Conservation (phyloP, 169 alveolate genomes). For the Sarcocystis neurona region DNA sequence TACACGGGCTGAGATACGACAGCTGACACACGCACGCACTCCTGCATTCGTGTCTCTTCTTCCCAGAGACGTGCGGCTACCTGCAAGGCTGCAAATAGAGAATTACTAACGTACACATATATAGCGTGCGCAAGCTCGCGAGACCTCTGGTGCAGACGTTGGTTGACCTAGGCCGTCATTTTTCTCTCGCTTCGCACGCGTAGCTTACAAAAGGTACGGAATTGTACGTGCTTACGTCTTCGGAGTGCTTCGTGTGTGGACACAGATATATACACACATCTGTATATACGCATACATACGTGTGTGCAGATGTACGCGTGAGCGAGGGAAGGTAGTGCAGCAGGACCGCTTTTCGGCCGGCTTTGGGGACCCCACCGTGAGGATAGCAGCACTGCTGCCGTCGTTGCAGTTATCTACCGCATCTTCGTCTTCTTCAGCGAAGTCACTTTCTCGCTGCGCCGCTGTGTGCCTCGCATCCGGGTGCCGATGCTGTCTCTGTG, state of each 20-base stretch:
- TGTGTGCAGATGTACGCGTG: not conserved
- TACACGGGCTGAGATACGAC: no score
- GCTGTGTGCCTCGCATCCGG: no score
- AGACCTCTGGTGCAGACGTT: not conserved
- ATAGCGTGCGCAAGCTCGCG: not conserved
- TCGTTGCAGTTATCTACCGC: not conserved
- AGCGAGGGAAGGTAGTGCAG: not conserved
- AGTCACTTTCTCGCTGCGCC: no score
- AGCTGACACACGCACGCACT: not conserved
- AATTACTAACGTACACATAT: not conserved
- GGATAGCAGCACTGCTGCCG: not conserved
- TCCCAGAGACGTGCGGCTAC: no score
- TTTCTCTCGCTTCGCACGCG: not conserved
- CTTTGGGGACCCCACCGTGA: not conserved
- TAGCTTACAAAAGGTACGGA: not conserved
- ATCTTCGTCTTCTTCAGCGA: not conserved
- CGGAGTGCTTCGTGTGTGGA: no score
- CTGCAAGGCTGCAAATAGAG: not conserved
- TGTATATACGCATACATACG: not conserved
- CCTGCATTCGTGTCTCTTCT: not conserved
- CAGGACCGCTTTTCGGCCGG: not conserved
- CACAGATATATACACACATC: not conserved
- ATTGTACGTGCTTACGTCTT: not conserved
- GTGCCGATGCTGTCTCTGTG: no score
- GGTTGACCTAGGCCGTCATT: not conserved